These are phyloP conservation scores for Pulicaria dysenterica DNA, from an alignment of 129 eudicot genomes.

Conservation along the genomic window DNA sequence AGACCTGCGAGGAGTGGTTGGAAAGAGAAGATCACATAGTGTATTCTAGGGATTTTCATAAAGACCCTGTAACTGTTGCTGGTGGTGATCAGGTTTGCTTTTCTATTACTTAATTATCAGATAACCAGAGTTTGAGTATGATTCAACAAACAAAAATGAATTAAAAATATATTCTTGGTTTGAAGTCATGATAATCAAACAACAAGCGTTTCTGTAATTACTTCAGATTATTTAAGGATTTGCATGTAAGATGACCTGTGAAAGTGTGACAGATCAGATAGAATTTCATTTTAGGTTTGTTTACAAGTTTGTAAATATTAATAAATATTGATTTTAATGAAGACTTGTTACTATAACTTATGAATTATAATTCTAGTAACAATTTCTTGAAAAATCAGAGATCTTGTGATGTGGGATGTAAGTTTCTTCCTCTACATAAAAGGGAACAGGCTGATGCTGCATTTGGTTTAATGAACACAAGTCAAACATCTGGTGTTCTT, in stretches of 20 bases:
- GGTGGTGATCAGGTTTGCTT: constrained; percentile 64
- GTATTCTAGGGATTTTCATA: constrained; percentile 72
- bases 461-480: constrained; percentile 49
- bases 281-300: too few relatives aligned
- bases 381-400: constrained; percentile 52
- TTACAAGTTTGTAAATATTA: background rate
- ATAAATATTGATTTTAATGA: background rate
- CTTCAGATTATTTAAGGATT: too few relatives aligned
- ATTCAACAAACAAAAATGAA: too few relatives aligned
- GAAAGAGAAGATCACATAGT: constrained; percentile 63
- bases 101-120: background rate
- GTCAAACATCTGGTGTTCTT: constrained; percentile 44
- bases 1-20: constrained; percentile 78
- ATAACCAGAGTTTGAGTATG: background rate
- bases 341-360: background rate
- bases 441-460: constrained; percentile 60
- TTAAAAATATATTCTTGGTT: too few relatives aligned
- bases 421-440: constrained; percentile 43
- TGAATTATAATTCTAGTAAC: background rate
- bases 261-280: too few relatives aligned
- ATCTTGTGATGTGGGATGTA: constrained; percentile 80
- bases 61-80: constrained; percentile 58
- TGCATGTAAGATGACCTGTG: too few relatives aligned
- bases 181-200: too few relatives aligned
- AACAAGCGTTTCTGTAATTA: too few relatives aligned